Evolutionary conservation across 2,329 filamentous ascomycete species (phyloP).

Genomic region (Colletotrichum zoysiae): DNA sequence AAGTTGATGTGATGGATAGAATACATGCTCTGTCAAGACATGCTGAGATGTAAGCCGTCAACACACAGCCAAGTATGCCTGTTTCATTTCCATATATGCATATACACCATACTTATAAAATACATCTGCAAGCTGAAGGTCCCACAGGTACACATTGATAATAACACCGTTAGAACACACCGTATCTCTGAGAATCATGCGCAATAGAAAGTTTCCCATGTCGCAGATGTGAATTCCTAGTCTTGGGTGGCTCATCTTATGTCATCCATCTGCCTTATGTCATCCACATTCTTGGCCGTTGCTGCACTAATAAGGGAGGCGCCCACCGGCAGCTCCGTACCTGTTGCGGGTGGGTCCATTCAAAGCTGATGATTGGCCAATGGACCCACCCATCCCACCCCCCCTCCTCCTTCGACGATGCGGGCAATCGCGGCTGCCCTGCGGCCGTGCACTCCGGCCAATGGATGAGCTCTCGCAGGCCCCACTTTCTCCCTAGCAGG

Average conservation of each 20-base stretch:
- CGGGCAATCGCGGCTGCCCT: slow-evolving; percentile 3
- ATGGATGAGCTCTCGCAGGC: slow-evolving; percentile 3
- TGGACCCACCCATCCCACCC: background rate
- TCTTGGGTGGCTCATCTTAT: background rate
- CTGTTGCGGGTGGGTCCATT: background rate
- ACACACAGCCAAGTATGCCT: background rate
- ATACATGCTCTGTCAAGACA: background rate
- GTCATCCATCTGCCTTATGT: background rate
- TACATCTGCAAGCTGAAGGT: no score
- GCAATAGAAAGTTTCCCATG: no score
- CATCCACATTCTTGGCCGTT: background rate
- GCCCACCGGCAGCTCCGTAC: background rate
- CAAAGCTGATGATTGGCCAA: background rate
- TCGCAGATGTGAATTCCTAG: no score
- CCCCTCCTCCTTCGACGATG: background rate
- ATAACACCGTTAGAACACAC: no score
- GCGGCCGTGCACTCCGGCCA: background rate
- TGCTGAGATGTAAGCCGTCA: background rate
- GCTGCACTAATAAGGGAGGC: background rate
- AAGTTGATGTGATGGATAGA: no score
- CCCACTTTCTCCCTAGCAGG: background rate
- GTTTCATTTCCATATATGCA: background rate
- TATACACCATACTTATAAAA: no score
- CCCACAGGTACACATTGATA: no score
- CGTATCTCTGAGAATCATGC: no score